Percentiles rank a stretch among this genome's conserved stretches.
Evolutionary conservation across 345 rosid species (phyloP).

Genomic region (Citrus sp.): DNA sequence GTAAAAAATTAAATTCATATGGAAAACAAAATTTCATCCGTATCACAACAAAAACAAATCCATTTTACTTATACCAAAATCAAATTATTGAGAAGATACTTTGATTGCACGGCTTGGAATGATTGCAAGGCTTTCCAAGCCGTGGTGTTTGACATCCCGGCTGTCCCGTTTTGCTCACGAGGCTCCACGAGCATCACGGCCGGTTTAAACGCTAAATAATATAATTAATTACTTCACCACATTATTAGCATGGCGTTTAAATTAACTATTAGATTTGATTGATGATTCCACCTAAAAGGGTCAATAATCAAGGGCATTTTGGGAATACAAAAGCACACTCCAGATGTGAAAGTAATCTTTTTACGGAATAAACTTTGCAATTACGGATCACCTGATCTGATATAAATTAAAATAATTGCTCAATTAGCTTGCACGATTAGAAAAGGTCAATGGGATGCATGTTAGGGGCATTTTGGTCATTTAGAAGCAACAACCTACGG

Average conservation of each 20-base stretch:
- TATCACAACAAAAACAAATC: not conserved
- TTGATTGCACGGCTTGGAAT: conserved; percentile 11
- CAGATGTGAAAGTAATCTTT: not conserved
- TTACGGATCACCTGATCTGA: conserved; percentile 3
- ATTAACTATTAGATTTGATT: not conserved
- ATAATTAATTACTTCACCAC: not conserved
- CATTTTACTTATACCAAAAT: not conserved
- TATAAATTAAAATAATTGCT: not conserved
- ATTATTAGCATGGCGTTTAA: not conserved
- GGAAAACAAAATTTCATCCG: not conserved
- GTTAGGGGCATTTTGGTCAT: conserved; percentile 34
- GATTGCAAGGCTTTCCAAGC: conserved; percentile 15
- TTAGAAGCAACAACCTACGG: conserved; percentile 23
- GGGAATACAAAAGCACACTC: not conserved
- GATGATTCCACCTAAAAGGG: not conserved
- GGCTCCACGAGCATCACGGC: conserved; percentile 22
- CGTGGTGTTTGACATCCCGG: conserved; percentile 19
- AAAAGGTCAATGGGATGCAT: conserved; percentile 31
- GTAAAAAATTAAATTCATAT: too few species aligned
- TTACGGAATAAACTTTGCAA: not conserved
- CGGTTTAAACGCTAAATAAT: not conserved
- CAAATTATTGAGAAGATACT: not conserved
- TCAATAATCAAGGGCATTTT: conserved; percentile 9
- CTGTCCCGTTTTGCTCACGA: conserved; percentile 23
- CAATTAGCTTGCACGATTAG: conserved; percentile 20